A percentile compares a stretch with the other conserved stretches of the same genome.
These are phyloP conservation scores for Alnus glutinosa DNA, from an alignment of 306 rosid species.

Conservation along the genomic window DNA sequence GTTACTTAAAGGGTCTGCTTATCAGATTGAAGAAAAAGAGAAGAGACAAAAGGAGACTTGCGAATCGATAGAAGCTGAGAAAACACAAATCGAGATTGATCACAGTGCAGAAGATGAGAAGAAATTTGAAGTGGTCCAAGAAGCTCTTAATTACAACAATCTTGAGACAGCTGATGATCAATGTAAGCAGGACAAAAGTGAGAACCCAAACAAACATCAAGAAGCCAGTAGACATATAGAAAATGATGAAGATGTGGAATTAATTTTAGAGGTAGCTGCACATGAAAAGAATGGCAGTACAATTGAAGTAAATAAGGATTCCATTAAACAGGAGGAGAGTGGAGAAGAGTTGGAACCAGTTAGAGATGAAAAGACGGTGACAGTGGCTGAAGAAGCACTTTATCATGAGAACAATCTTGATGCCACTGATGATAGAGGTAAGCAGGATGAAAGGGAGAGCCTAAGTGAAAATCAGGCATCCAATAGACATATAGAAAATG, in stretches of 20 bases:
- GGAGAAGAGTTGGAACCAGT: constrained; percentile 27
- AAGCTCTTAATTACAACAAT: constrained; percentile 35
- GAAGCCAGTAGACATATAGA: constrained; percentile 32
- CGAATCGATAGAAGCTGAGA: constrained; percentile 30
- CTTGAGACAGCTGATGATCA: constrained; percentile 35
- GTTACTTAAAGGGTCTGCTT: constrained; percentile 38
- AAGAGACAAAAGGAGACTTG: constrained; percentile 27
- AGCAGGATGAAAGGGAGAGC: constrained; percentile 26
- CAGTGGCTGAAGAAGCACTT: constrained; percentile 25
- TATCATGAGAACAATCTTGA: constrained; percentile 16
- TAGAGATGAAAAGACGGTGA: neutral
- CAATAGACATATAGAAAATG: constrained; percentile 9
- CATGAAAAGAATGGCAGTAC: constrained; percentile 37
- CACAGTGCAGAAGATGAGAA: constrained; percentile 28
- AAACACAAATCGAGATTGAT: constrained; percentile 18
- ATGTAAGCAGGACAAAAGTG: constrained; percentile 43
- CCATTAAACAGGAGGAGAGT: constrained; percentile 37
- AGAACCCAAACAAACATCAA: constrained; percentile 30
- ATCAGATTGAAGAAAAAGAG: constrained; percentile 41
- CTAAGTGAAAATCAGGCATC: constrained; percentile 19
- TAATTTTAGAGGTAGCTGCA: constrained; percentile 28
- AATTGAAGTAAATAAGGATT: constrained; percentile 27
- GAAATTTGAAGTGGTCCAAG: constrained; percentile 28
- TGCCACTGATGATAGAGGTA: constrained; percentile 19
- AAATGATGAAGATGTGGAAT: constrained; percentile 35